Percentiles rank a stretch among this genome's conserved stretches.
Evolutionary conservation across 345 rosid species (phyloP).

Genomic region (Lepidium aucheri): DNA sequence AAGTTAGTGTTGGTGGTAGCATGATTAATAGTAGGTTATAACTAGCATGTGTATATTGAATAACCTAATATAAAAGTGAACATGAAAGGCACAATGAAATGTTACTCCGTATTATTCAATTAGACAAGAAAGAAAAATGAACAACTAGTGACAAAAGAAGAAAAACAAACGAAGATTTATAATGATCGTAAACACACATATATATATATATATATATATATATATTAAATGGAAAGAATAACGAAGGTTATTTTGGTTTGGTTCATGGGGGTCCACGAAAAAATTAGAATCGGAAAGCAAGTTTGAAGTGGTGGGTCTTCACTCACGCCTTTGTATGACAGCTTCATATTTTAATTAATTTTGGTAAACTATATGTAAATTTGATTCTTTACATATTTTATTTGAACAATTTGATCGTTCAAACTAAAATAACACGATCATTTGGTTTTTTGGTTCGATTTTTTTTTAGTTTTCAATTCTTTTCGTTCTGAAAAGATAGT

Average conservation of each 20-base stretch:
- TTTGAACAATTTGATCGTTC: too few species aligned
- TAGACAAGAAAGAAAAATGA: neutral
- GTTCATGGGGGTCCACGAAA: conserved; percentile 29
- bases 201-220: neutral
- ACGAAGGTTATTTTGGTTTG: conserved; percentile 15
- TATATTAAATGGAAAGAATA: conserved; percentile 5
- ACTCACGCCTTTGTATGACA: conserved; percentile 19
- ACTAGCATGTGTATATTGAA: neutral
- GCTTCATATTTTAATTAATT: too few species aligned
- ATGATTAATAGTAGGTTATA: conserved; percentile 9
- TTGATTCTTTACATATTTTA: too few species aligned
- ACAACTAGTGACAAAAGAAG: neutral
- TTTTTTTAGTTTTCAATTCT: too few species aligned
- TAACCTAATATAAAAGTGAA: neutral
- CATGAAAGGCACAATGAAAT: conserved; percentile 11
- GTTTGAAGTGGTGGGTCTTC: conserved; percentile 26
- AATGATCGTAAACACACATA: neutral
- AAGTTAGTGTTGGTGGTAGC: conserved; percentile 12
- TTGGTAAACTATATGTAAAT: too few species aligned
- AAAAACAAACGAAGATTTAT: neutral
- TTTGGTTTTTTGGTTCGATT: too few species aligned
- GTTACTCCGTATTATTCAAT: neutral
- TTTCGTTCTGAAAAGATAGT: too few species aligned
- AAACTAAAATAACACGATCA: too few species aligned
- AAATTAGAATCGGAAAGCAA: conserved; percentile 21